Base-by-base conservation (phyloP, 2,329 filamentous ascomycete species). In the Monilinia vaccinii-corymbosi region DNA sequence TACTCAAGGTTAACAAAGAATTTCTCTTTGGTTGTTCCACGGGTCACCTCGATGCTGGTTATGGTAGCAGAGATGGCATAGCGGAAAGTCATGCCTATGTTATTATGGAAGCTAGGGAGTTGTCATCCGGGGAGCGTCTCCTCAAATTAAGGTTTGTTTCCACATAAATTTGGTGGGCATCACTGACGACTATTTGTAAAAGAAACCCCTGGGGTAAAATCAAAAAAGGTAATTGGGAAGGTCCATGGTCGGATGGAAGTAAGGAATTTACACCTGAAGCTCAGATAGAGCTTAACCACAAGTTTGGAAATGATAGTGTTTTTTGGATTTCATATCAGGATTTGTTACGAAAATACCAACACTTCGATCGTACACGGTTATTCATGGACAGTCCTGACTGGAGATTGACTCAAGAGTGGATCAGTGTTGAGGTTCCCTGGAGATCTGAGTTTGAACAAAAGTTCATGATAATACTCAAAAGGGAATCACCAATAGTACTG, bases 1-100 rank as follows among this genome's bases (percentile, higher is more conserved):
- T 96, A 45, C 82, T 86, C 71, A 85, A 87, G 63, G 89, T 91
- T 58, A 95, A 95, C 70, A 77, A 90, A 59, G 86, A 90, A 60
- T 95, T 94, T 68, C 74, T 90, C 9, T 89, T 89, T 66, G 86
- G 86, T n/a, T 88, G 85, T 67, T 81, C 79, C 0, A 83, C 82
- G 0, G 86, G 86, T 11, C 75, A 86, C 31, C 78, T 87, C 58
- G 84, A 83, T 47, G 78, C 79, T 36, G 84, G 84, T 1, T 85
- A 84, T 60, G 84, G 84, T 4, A 74, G 81, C 55, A 77, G 84
- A 34, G 78, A 80, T 62, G 82, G 82, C 2, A 84, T 85, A 53
- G 75, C 77, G 3, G 81, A 84, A 65, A 76, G 76, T 0, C 82
- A 85, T 60, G 82, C 82, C 2, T 85, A 85, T 67, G 79, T 82